A percentile compares a stretch with the other conserved stretches of the same genome.
Evolutionary conservation across 106 monocot species (phyloP).

Genomic region (Triglochin maritima): DNA sequence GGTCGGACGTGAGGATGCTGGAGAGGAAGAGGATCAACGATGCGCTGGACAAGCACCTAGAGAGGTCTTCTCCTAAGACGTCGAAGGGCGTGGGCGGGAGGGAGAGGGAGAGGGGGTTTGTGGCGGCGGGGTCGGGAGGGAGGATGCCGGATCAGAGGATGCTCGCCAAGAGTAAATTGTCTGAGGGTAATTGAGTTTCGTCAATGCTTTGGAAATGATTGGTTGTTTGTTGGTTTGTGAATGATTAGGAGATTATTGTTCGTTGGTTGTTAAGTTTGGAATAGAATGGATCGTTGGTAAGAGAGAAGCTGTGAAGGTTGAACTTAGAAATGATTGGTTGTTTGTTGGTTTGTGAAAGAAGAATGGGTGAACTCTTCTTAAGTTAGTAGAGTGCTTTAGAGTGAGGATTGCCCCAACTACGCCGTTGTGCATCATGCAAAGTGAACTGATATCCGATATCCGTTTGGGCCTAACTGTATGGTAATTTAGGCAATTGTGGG

Average conservation of each 20-base stretch:
- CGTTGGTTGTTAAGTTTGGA: background rate
- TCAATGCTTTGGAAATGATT: too few relatives aligned
- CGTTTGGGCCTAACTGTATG: too few relatives aligned
- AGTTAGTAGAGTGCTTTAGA: too few relatives aligned
- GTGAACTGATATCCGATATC: too few relatives aligned
- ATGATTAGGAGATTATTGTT: background rate
- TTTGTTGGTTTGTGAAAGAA: background rate
- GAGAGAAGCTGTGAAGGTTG: background rate
- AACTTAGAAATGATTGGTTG: background rate
- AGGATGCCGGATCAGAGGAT: conserved; percentile 8
- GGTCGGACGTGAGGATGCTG: conserved; percentile 6
- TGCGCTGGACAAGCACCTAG: conserved; percentile 23
- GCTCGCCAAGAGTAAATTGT: conserved; percentile 17
- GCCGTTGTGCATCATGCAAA: too few relatives aligned
- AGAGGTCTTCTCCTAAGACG: conserved; percentile 17
- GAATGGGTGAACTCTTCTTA: too few relatives aligned
- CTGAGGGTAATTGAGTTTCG: conserved; percentile 12
- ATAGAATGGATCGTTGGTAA: background rate
- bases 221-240: background rate
- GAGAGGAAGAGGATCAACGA: conserved; percentile 29
- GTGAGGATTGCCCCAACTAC: too few relatives aligned
- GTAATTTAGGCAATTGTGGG: too few relatives aligned
- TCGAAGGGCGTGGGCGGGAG: conserved; percentile 13
- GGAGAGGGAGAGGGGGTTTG: conserved; percentile 12
- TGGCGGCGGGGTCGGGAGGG: conserved; percentile 10